Evolutionary conservation across 176 grass and related monocot species (phyloP).

Genomic region (Raddia distichophylla): DNA sequence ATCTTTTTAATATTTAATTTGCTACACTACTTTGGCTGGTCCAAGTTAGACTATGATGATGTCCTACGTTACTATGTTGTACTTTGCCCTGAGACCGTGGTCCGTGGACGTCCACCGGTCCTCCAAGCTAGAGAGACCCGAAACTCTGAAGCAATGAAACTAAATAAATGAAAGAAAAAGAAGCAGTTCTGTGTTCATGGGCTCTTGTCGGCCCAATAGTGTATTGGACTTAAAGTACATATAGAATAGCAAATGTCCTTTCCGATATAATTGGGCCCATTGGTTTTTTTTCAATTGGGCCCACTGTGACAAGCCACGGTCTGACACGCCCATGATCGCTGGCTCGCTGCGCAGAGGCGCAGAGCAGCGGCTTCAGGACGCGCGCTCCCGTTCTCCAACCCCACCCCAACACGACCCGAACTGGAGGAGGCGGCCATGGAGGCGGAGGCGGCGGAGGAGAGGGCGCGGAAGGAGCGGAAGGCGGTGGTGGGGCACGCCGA

Average conservation of each 20-base stretch:
- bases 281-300: background rate
- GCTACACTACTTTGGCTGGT: no score
- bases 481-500: background rate
- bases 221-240: background rate
- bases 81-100: no score
- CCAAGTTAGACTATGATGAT: no score
- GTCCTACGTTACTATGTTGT: no score
- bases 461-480: conserved; percentile 13
- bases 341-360: background rate
- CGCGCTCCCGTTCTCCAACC: background rate
- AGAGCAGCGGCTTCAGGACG: conserved; percentile 39
- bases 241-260: background rate
- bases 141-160: background rate
- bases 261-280: background rate
- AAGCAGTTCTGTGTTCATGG: background rate
- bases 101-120: no score
- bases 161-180: background rate
- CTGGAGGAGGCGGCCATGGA: conserved; percentile 26
- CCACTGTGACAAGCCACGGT: background rate
- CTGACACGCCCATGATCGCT: background rate
- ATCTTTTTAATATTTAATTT: no score
- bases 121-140: background rate
- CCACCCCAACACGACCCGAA: background rate
- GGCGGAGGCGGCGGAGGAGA: conserved; percentile 14
- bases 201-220: background rate